Base-by-base conservation (phyloP, 1,139 yeast species). In the Candida sp. region DNA sequence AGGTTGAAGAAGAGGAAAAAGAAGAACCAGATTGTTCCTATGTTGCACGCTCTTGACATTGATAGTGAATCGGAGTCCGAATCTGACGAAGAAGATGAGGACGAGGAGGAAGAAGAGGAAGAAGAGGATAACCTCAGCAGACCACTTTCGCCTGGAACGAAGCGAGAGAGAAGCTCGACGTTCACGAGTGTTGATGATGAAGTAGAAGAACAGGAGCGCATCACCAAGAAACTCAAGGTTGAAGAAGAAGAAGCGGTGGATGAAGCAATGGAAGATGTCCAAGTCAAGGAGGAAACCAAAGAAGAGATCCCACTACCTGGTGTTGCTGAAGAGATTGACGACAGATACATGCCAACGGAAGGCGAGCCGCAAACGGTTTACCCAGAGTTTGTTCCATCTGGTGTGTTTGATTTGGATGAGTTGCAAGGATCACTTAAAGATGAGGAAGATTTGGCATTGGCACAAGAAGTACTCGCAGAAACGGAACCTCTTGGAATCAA, bases 31-130 rank as follows among this genome's bases (percentile, higher is more conserved):
- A 59, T 75, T 47, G 68, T 86, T 43, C 96, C 96, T 1, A 79
- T 88, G 85, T 87, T 86, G 49, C 94, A 89, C 69, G 83, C 86
- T 1, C 78, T 89, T 55, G 87, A 89, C 59, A 82, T 72, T 54
- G 81, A 77, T 49, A 68, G 74, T 37, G 73, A 71, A 5, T 72
- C 74, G 47, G 80, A 70, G 5, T 37, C 41, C 4, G 42, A 44
- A 22, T 44, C 46, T 5, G 41, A 37, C 31, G 26, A 44, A 8
- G 53, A 49, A 4, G 46, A 44, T n/a, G 47, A 44, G 7, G 47
- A 42, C 39, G 86, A 80, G 3, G 81, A 80, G 2, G 53, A 50
- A 4, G 54, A 52, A n/a, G 51, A 45, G 11, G 54, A 50, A 11
- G 81, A 75, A 5, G 72, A 66, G 22, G 78, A 72, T 34, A 77